These are phyloP conservation scores for Candida coquimbonensis DNA, from an alignment of 805 yeast genomes.

Conservation along the genomic window DNA sequence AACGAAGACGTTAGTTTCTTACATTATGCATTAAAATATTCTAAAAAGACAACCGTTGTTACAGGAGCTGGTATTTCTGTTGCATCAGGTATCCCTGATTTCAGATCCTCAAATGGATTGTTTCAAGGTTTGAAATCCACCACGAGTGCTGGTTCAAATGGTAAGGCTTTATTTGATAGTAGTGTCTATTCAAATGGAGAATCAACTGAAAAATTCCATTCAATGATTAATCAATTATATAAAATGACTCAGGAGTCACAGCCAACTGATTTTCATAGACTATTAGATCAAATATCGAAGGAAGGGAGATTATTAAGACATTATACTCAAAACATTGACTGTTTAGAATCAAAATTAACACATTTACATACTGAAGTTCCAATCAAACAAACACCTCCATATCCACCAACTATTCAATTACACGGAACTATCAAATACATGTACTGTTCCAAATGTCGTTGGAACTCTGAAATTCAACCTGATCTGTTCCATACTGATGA, in stretches of 20 bases:
- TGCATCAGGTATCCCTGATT: conserved; percentile 85
- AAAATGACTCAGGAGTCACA: conserved; percentile 43
- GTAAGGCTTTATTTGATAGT: conserved; percentile 75
- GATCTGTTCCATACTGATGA: conserved; percentile 36
- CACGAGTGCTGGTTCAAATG: conserved; percentile 34
- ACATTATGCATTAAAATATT: conserved; percentile 43
- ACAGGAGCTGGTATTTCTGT: conserved; percentile 95
- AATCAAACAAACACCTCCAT: conserved; percentile 33
- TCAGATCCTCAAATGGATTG: conserved; percentile 73
- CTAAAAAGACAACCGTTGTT: conserved; percentile 55
- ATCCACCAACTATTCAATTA: conserved; percentile 64
- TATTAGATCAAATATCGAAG: conserved; percentile 51
- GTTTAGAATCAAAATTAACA: conserved; percentile 57
- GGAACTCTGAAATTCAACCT: conserved; percentile 46
- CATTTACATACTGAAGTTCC: conserved; percentile 45
- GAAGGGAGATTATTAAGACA: conserved; percentile 62
- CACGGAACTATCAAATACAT: conserved; percentile 76
- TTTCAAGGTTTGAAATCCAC: conserved; percentile 45
- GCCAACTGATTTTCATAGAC: conserved; percentile 71
- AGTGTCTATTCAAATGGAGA: conserved; percentile 61
- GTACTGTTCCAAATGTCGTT: conserved; percentile 71
- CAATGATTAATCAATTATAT: conserved; percentile 61
- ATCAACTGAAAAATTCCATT: conserved; percentile 60
- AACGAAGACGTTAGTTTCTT: conserved; percentile 40
- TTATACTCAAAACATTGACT: conserved; percentile 86